Conservation (phyloP, 805 yeast genomes). For the Scheffersomyces ergatensis region DNA sequence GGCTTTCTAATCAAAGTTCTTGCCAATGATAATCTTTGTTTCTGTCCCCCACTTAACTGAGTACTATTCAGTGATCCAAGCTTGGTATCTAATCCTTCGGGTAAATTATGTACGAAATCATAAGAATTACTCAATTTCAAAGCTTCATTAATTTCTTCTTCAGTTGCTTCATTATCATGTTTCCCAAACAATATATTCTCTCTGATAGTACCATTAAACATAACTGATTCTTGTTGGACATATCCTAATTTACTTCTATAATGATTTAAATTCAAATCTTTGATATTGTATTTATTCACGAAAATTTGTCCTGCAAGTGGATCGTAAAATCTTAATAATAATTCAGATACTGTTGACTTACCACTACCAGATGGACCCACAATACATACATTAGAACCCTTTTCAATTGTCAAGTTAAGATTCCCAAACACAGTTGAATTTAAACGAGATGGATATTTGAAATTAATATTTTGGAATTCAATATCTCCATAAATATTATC, state of each 20-base stretch:
- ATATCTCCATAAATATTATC: slow-evolving; percentile 52
- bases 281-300: slow-evolving; percentile 64
- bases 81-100: slow-evolving; percentile 75
- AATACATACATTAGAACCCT: slow-evolving; percentile 88
- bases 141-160: slow-evolving; percentile 60
- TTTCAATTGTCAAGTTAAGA: slow-evolving; percentile 57
- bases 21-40: slow-evolving; percentile 89
- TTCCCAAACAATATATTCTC: slow-evolving; percentile 83
- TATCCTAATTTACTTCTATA: slow-evolving; percentile 78
- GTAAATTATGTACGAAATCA: slow-evolving; percentile 68
- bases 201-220: slow-evolving; percentile 80
- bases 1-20: slow-evolving; percentile 81
- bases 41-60: slow-evolving; percentile 92
- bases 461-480: slow-evolving; percentile 59
- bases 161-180: slow-evolving; percentile 48
- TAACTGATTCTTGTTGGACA: slow-evolving; percentile 89
- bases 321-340: slow-evolving; percentile 81
- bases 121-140: slow-evolving; percentile 70
- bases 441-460: slow-evolving; percentile 83
- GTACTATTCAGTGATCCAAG: slow-evolving; percentile 72
- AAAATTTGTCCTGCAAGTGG: slow-evolving; percentile 62
- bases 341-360: slow-evolving; percentile 81
- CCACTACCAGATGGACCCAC: slow-evolving; percentile 99
- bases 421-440: slow-evolving; percentile 63
- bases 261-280: slow-evolving; percentile 65